Evolutionary conservation across 2,329 filamentous ascomycete species (phyloP).

Genomic region (Calonectria montana): DNA sequence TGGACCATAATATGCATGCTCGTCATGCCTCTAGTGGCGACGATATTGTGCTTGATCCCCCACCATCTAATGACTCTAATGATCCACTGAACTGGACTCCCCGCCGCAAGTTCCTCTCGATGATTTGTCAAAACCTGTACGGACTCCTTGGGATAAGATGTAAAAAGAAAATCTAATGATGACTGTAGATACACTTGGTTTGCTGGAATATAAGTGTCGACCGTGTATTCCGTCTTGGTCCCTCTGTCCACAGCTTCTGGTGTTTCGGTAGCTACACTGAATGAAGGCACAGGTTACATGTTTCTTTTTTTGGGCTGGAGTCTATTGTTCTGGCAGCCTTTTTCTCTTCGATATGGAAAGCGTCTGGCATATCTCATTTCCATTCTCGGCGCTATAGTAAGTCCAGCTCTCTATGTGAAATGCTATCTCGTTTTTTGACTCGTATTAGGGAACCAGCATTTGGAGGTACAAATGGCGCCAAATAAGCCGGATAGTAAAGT

Average conservation of each 20-base stretch:
- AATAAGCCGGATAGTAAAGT: fast-evolving
- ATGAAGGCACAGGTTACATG: slow-evolving; percentile 55
- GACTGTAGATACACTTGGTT: slow-evolving; percentile 49
- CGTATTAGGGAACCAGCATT: slow-evolving; percentile 32
- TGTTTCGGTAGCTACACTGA: slow-evolving; percentile 49
- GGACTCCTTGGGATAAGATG: background rate
- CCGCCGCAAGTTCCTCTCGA: slow-evolving; percentile 39
- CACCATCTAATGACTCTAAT: slow-evolving; percentile 61
- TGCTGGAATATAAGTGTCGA: slow-evolving; percentile 53
- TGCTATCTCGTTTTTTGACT: background rate
- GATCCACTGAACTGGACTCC: slow-evolving; percentile 64
- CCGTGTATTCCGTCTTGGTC: slow-evolving; percentile 53
- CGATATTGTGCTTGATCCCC: slow-evolving; percentile 63
- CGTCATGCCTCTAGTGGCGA: slow-evolving; percentile 46
- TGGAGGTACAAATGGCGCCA: slow-evolving; percentile 32
- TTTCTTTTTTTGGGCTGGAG: slow-evolving; percentile 59
- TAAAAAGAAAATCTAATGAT: background rate
- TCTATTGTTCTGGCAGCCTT: slow-evolving; percentile 60
- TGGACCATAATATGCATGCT: slow-evolving; percentile 47
- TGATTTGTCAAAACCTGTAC: slow-evolving; percentile 46
- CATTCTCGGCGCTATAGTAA: slow-evolving; percentile 45
- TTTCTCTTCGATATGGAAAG: slow-evolving; percentile 59
- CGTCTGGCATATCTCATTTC: slow-evolving; percentile 53
- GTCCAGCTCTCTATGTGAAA: background rate
- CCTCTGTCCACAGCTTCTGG: slow-evolving; percentile 48